A percentile compares a stretch with the other conserved stretches of the same genome.
Evolutionary conservation across 306 rosid species (phyloP).

Genomic region (Echinosophora koreensis): DNA sequence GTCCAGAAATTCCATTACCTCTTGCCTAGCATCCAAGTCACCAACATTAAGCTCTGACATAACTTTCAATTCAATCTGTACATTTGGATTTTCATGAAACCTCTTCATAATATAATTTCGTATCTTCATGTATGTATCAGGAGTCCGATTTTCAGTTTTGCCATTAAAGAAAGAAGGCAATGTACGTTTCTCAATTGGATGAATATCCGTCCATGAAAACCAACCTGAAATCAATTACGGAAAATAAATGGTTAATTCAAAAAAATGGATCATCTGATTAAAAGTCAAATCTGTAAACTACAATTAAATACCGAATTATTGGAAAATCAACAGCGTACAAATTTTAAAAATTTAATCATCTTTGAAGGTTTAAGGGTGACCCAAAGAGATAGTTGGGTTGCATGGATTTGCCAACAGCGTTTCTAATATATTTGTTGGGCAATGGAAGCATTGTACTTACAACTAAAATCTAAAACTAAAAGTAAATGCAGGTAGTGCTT

Average conservation of each 20-base stretch:
- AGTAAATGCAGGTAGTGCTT: background rate
- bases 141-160: slow-evolving; percentile 60
- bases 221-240: slow-evolving; percentile 64
- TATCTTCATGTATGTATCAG: slow-evolving; percentile 64
- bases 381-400: background rate
- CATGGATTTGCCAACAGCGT: background rate
- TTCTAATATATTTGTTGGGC: background rate
- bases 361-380: background rate
- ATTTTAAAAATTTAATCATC: background rate
- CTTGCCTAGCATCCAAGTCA: slow-evolving; percentile 71
- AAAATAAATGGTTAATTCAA: slow-evolving; percentile 3
- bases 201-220: slow-evolving; percentile 77
- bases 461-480: background rate
- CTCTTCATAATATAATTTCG: slow-evolving; percentile 74
- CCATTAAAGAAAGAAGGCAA: slow-evolving; percentile 76
- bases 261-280: background rate
- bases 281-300: background rate
- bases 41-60: slow-evolving; percentile 72
- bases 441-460: slow-evolving; percentile 5
- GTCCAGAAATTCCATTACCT: slow-evolving; percentile 79
- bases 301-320: background rate
- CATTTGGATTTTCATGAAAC: slow-evolving; percentile 61
- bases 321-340: background rate
- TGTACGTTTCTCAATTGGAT: slow-evolving; percentile 67
- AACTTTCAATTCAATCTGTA: slow-evolving; percentile 67